Base-by-base conservation (phyloP, 129 eudicot species). In the Tagetes patula region DNA sequence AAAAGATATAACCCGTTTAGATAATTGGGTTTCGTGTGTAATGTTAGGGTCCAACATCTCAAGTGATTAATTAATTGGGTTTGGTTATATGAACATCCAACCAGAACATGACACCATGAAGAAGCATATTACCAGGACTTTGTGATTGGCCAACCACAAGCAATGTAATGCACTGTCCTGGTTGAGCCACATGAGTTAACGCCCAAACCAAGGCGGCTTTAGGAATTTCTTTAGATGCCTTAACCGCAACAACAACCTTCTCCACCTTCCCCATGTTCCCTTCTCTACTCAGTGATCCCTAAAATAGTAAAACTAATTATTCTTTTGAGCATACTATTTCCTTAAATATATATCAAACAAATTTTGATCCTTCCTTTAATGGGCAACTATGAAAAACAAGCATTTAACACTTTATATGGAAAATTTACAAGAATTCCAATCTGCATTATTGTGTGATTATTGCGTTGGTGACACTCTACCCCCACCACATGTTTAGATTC, bases 201-300 rank as follows among this genome's bases (percentile, higher is more conserved):
- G 97, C 93, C 98, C 98, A 94, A 10, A 94, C 86, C 68, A 94
- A 79, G 11, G 98, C 98, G 5, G 91, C 81, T 73, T 90, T 94
- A 0, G 93, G 91, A 27, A 94, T 82, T 73, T 94, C 96, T 67
- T 86, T 94, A n/a, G 96, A 84, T 6, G 93, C 96, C 79, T 88
- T 94, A 13, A 90, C 98, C 31, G 98, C 98, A 63, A 94, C 98
- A 64, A 94, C 79, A 0, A 94, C 93, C 79, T 87, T 89, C 86
- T 87, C 95, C 27, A 59, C 58, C 70, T 87, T 85, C 69, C 82
- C 94, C 70, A 49, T 84, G 77, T 84, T 83, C 88, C 54, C 73
- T 47, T 82, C 87, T 75, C 73, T 74, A 76, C 69, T 86, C 87
- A 83, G 79, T 7, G 54, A 9, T 52, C 71, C 75, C 84, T 78